A percentile compares a stretch with the other conserved stretches of the same genome.
These are phyloP conservation scores for Backusella parvicylindrica DNA, from an alignment of 192 early-diverging fungal genomes.

Conservation along the genomic window DNA sequence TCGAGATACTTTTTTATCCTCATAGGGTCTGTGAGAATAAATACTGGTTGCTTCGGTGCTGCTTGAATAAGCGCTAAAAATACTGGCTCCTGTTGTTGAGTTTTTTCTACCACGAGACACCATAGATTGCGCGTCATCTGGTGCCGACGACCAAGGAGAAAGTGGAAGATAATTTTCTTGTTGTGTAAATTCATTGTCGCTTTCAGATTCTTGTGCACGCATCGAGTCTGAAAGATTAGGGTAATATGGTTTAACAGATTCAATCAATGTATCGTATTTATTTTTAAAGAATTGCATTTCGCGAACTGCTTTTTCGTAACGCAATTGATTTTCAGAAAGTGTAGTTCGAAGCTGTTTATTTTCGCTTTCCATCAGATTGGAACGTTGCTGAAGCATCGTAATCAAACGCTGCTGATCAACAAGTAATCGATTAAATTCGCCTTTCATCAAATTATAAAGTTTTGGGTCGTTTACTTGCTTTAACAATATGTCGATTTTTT, in stretches of 20 bases:
- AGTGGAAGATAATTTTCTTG: not conserved
- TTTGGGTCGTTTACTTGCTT: not conserved
- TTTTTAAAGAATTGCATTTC: conserved; percentile 35
- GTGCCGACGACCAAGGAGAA: not conserved
- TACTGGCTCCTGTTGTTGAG: conserved; percentile 3
- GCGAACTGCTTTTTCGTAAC: conserved; percentile 32
- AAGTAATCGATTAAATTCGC: conserved; percentile 12
- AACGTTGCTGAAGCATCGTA: conserved; percentile 9
- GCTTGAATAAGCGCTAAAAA: not conserved
- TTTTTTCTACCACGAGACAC: not conserved
- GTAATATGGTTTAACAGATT: not conserved
- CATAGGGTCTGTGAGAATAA: not conserved
- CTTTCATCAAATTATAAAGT: not conserved
- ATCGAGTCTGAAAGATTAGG: not conserved
- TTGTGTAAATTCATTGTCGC: not conserved
- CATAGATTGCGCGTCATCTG: not conserved
- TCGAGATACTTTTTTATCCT: not conserved
- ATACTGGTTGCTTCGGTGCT: conserved; percentile 1
- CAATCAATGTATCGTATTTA: conserved; percentile 21
- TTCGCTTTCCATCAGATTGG: conserved; percentile 5
- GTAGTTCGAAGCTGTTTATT: not conserved
- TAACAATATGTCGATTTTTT: not conserved
- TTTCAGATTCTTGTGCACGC: not conserved
- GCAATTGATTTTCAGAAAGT: not conserved
- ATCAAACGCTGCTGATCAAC: conserved; percentile 13